Base-by-base conservation (phyloP, 805 yeast genomes). In the Wickerhamomyces queroliae region DNA sequence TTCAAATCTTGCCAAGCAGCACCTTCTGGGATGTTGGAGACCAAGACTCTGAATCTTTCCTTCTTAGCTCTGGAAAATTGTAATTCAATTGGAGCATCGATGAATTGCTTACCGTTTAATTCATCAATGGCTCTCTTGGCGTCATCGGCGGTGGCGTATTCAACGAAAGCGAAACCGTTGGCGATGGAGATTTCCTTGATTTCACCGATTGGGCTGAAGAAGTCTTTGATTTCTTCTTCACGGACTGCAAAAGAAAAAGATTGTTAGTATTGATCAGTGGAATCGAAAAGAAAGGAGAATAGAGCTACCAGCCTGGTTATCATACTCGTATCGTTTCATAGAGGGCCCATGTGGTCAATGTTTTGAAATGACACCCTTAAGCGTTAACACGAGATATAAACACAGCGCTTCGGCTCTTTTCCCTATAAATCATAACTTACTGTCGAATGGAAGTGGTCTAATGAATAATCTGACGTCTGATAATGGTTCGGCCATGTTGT, bases 81-180 rank as follows among this genome's bases (percentile, higher is more conserved):
- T 35, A 69, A 62, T 47, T 64, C 68, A 42, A 69, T 56, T 40
- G 69, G 69, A 33, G 76, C 70, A 47, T 72, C 70, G 37, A 80
- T 78, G 61, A 83, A 69, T 45, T 76, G 79, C 55, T 74, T 74
- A 46, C 89, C 93, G 56, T 87, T 74, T 58, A 83, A 78, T 53
- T 78, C 78, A 36, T 75, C 81, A 52, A 91, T 71, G n/a, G 95
- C 96, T 56, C 69, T 65, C 53, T 72, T 63, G 46, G 91, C 96
- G 41, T 74, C 70, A 36, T 80, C 93, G 42, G 80, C 72, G 42
- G 70, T 75, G 59, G 78, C 88, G 55, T 78, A 93, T 61, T 90
- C 95, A 44, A 91, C 84, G 60, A 87, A 90, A 20, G 95, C 97
- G 56, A 80, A 85, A 32, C 96, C 96, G 53, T 83, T 81, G 72